Conservation (phyloP, 495 filamentous ascomycete genomes). For the Hypomontagnella submonticulosa region DNA sequence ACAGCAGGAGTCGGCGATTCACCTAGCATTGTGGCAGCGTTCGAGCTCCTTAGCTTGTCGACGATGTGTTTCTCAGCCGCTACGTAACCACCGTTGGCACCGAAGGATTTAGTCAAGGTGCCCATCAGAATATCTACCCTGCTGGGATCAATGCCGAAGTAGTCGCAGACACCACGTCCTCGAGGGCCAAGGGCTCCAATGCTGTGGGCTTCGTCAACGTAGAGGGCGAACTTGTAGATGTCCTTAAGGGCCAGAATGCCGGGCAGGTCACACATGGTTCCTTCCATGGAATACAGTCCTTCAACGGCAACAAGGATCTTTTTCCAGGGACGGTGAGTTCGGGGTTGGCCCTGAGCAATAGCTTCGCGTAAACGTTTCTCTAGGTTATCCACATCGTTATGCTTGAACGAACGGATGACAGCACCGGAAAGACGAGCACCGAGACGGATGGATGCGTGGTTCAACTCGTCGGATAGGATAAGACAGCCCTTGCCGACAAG, state of each 20-base stretch:
- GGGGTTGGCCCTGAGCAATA: conserved; percentile 94
- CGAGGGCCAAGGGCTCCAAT: conserved; percentile 90
- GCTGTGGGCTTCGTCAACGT: conserved; percentile 96
- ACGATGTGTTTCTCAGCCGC: conserved; percentile 91
- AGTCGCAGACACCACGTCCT: conserved; percentile 95
- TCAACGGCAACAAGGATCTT: conserved; percentile 98
- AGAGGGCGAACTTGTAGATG: conserved; percentile 96
- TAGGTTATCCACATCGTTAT: conserved; percentile 92
- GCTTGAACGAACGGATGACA: conserved; percentile 94
- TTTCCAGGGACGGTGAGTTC: conserved; percentile 97
- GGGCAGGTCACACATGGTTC: conserved; percentile 96
- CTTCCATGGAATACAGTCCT: conserved; percentile 98
- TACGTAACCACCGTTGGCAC: conserved; percentile 96
- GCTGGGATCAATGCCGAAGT: conserved; percentile 87
- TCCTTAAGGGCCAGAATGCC: conserved; percentile 85
- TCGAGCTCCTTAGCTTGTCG: conserved; percentile 85
- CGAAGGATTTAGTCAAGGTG: conserved; percentile 97
- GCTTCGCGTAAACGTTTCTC: conserved; percentile 86
- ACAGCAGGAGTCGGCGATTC: conserved; percentile 89
- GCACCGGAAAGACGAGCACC: conserved; percentile 93
- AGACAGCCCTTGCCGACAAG: conserved; percentile 91
- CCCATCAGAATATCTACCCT: conserved; percentile 98
- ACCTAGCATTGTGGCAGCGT: conserved; percentile 87
- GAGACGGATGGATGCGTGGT: conserved; percentile 96
- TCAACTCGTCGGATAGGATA: conserved; percentile 95